Percentiles rank a stretch among this genome's conserved stretches.
Evolutionary conservation across 306 rosid species (phyloP).

Genomic region (Vigna hirtella): DNA sequence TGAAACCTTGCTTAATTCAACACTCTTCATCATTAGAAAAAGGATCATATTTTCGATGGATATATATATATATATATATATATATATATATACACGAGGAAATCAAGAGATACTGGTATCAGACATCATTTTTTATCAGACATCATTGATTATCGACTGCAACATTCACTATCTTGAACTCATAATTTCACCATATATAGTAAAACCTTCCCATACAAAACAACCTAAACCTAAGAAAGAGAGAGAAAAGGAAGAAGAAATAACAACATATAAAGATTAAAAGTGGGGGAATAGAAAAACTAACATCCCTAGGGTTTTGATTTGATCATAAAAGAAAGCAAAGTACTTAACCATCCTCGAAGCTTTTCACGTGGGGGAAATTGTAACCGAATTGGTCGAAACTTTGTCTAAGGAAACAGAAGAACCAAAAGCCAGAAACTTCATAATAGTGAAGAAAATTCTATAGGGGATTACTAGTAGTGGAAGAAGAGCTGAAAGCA

Average conservation of each 20-base stretch:
- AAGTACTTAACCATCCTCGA: slow-evolving; percentile 39
- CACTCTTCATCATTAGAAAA: slow-evolving; percentile 2
- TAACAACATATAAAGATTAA: slow-evolving; percentile 28
- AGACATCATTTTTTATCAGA: slow-evolving; percentile 14
- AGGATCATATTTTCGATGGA: not conserved
- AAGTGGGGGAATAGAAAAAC: slow-evolving; percentile 9
- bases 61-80: not conserved
- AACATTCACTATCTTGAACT: slow-evolving; percentile 37
- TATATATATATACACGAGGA: not conserved
- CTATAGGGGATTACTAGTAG: slow-evolving; percentile 56
- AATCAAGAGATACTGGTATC: slow-evolving; percentile 11
- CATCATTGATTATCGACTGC: slow-evolving; percentile 23
- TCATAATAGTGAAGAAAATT: slow-evolving; percentile 32
- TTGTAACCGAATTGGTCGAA: slow-evolving; percentile 18
- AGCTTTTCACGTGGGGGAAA: slow-evolving; percentile 38
- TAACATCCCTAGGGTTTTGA: slow-evolving; percentile 67
- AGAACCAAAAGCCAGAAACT: slow-evolving; percentile 43
- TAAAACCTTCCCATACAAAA: slow-evolving; percentile 50
- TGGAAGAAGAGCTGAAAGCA: slow-evolving; percentile 65
- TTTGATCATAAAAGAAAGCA: slow-evolving; percentile 39
- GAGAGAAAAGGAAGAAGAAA: not conserved
- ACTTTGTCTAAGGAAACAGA: slow-evolving; percentile 36
- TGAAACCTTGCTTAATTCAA: slow-evolving; percentile 33
- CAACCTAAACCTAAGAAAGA: slow-evolving; percentile 47
- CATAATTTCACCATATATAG: slow-evolving; percentile 47